phyloP scores from a whole-genome alignment of 73 alveolate genomes.

The Uronychia binucleata region DNA sequence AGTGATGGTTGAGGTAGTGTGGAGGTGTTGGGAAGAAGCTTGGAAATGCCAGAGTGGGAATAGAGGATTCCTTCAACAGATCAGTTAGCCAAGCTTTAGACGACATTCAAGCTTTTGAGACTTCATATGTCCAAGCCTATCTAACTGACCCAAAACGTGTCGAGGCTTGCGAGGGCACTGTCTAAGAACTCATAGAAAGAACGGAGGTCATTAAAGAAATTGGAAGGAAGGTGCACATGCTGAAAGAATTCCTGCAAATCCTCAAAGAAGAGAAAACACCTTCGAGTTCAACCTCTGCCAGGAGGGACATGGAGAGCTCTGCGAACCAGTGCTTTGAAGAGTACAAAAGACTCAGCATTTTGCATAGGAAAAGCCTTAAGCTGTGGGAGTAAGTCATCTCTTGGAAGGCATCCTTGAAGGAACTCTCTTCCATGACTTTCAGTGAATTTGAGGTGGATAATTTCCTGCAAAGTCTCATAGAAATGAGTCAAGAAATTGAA shows the following conservation, averaged over 20 bases:
- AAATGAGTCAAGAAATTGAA: slow-evolving; percentile 42
- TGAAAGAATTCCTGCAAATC: slow-evolving; percentile 56
- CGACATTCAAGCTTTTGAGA: slow-evolving; percentile 59
- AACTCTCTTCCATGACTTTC: slow-evolving; percentile 59
- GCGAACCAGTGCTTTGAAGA: slow-evolving; percentile 56
- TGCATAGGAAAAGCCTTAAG: slow-evolving; percentile 66
- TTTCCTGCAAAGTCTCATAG: slow-evolving; percentile 44
- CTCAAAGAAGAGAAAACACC: slow-evolving; percentile 24
- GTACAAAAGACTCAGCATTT: slow-evolving; percentile 38
- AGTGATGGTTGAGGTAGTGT: background rate
- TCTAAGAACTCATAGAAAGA: slow-evolving; percentile 69
- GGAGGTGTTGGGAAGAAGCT: background rate
- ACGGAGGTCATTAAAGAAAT: slow-evolving; percentile 68
- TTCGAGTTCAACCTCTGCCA: background rate
- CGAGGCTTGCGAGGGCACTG: slow-evolving; percentile 70
- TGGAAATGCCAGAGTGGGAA: background rate
- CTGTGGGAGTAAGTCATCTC: slow-evolving; percentile 69
- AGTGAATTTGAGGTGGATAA: slow-evolving; percentile 37
- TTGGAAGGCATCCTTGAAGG: slow-evolving; percentile 72
- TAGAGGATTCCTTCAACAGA: background rate
- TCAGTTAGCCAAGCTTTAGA: background rate
- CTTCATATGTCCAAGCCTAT: slow-evolving; percentile 65
- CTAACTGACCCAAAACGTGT: slow-evolving; percentile 57
- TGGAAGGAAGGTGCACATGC: slow-evolving; percentile 64
- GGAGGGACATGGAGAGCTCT: slow-evolving; percentile 25